phyloP scores from a whole-genome alignment of 1,284 basidiomycete genomes.

The Ustilago tritici region DNA sequence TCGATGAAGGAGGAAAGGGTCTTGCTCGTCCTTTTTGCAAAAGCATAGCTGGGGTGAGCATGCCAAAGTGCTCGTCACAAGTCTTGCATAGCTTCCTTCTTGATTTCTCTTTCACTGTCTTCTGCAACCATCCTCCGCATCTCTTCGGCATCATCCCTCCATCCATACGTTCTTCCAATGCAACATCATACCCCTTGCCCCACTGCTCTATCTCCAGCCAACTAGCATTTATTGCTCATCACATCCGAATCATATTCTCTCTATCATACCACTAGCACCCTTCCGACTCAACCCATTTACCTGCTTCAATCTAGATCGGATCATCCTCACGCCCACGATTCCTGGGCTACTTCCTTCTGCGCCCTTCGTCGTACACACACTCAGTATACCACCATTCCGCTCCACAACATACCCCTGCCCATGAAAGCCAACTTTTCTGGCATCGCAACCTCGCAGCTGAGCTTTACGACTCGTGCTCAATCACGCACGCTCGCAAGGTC shows the following conservation, averaged over 20 bases:
- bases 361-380: too few species aligned
- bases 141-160: not conserved
- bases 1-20: not conserved
- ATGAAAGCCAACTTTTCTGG: conserved; percentile 9
- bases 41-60: not conserved
- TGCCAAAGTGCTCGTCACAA: conserved; percentile 9
- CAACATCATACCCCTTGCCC: not conserved
- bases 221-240: not conserved
- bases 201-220: not conserved
- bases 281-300: not conserved
- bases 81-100: not conserved
- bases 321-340: not conserved
- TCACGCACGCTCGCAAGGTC: not conserved
- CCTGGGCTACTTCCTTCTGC: not conserved
- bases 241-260: not conserved
- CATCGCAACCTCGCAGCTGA: conserved; percentile 2
- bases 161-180: not conserved
- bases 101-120: not conserved
- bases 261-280: conserved; percentile 1
- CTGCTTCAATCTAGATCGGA: not conserved
- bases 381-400: not conserved
- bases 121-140: not conserved
- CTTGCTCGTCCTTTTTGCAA: not conserved
- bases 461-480: conserved; percentile 10
- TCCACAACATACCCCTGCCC: not conserved